phyloP scores from a whole-genome alignment of 495 filamentous ascomycete genomes.

The Annulohypoxylon maeteangense region DNA sequence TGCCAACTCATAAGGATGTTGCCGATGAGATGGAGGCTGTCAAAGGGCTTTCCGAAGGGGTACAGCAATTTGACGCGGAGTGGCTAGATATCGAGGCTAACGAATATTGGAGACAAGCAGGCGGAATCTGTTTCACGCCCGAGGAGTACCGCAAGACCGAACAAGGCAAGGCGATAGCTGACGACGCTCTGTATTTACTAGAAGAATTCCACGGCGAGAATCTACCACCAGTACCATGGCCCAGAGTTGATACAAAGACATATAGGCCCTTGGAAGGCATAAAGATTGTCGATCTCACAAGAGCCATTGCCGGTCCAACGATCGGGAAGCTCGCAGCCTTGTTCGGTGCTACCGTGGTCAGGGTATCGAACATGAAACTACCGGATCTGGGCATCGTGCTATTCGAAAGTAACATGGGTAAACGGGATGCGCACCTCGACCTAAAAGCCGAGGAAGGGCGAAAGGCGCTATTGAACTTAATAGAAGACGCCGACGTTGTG shows the following conservation, averaged over 20 bases:
- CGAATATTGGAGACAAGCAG: constrained; percentile 63
- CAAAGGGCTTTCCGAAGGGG: constrained; percentile 40
- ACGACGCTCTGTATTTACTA: constrained; percentile 61
- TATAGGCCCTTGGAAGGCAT: constrained; percentile 64
- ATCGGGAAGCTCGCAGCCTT: constrained; percentile 65
- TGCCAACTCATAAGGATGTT: constrained; percentile 47
- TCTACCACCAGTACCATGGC: constrained; percentile 51
- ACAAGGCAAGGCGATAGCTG: constrained; percentile 63
- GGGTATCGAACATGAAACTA: constrained; percentile 65
- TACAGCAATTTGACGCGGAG: constrained; percentile 48
- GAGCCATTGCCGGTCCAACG: constrained; percentile 69
- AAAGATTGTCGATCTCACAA: constrained; percentile 69
- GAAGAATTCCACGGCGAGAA: constrained; percentile 44
- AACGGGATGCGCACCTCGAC: constrained; percentile 65
- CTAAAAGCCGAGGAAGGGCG: constrained; percentile 58
- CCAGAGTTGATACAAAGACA: constrained; percentile 49
- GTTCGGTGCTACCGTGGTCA: constrained; percentile 69
- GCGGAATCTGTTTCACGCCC: constrained; percentile 59
- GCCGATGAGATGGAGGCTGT: constrained; percentile 47
- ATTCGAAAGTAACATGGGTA: constrained; percentile 66
- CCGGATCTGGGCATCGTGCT: constrained; percentile 60
- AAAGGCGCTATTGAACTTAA: constrained; percentile 54
- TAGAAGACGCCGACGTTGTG: constrained; percentile 66
- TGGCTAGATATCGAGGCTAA: constrained; percentile 59
- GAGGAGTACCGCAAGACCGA: constrained; percentile 60